Conservation (phyloP, 169 alveolate species). For the Eimeria acervulina region DNA sequence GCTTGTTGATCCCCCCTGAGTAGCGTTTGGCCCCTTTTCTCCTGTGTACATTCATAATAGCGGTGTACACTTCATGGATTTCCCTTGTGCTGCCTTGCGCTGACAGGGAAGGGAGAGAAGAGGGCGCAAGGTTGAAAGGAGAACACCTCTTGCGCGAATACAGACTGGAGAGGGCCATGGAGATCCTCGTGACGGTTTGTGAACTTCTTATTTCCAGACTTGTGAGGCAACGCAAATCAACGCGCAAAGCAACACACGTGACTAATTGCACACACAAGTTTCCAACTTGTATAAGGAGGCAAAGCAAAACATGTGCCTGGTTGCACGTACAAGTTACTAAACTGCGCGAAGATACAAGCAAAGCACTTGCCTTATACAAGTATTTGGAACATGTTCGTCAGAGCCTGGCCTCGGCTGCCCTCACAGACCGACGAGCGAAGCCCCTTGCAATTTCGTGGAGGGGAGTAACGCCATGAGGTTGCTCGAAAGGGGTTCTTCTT, state of each 20-base stretch:
- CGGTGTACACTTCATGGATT: too few species aligned
- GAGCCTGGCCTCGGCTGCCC: not conserved
- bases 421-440: not conserved
- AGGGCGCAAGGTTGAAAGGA: constrained; percentile 83
- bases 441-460: not conserved
- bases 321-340: too few species aligned
- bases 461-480: not conserved
- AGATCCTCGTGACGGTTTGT: constrained; percentile 83
- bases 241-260: too few species aligned
- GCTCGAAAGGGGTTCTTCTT: not conserved
- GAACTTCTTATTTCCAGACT: constrained; percentile 82
- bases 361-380: too few species aligned
- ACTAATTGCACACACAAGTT: too few species aligned
- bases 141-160: constrained; percentile 80
- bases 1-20: not conserved
- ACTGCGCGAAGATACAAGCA: too few species aligned
- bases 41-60: too few species aligned
- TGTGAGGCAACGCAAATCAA: constrained; percentile 4
- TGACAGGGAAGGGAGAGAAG: constrained; percentile 80
- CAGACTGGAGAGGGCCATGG: constrained; percentile 84
- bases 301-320: too few species aligned
- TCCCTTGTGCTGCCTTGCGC: not conserved
- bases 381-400: not conserved
- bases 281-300: too few species aligned
- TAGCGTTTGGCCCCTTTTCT: too few species aligned